phyloP scores from a whole-genome alignment of 441 rosid species.

The Kokia cookei region DNA sequence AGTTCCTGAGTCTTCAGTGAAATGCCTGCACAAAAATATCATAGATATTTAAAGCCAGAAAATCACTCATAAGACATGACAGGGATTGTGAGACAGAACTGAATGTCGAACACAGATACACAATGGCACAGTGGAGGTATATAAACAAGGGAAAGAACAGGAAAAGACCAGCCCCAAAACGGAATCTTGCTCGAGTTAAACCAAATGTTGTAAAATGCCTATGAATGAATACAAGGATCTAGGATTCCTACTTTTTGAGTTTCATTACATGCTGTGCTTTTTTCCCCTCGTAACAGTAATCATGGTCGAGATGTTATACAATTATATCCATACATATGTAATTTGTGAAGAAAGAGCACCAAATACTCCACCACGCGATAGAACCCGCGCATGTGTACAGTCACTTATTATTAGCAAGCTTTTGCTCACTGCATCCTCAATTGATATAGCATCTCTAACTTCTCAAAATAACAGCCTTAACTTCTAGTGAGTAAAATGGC shows the following conservation, averaged over 20 bases:
- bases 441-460: background rate
- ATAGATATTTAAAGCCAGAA: background rate
- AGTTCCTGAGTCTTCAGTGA: constrained; percentile 74
- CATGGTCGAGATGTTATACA: background rate
- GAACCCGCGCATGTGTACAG: background rate
- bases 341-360: background rate
- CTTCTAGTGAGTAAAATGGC: background rate
- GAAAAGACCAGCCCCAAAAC: background rate
- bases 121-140: background rate
- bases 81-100: background rate
- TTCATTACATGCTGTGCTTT: background rate
- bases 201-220: background rate
- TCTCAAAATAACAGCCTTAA: background rate
- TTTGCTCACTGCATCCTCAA: background rate
- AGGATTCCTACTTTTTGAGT: background rate
- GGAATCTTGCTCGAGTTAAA: background rate
- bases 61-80: background rate
- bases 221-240: background rate
- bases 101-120: background rate
- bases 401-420: background rate
- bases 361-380: background rate
- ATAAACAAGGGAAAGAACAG: background rate
- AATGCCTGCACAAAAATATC: constrained; percentile 35
- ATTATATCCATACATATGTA: background rate
- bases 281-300: background rate